A percentile compares a stretch with the other conserved stretches of the same genome.
These are phyloP conservation scores for Pleurotus ostreatus DNA, from an alignment of 768 basidiomycete genomes.

Conservation along the genomic window DNA sequence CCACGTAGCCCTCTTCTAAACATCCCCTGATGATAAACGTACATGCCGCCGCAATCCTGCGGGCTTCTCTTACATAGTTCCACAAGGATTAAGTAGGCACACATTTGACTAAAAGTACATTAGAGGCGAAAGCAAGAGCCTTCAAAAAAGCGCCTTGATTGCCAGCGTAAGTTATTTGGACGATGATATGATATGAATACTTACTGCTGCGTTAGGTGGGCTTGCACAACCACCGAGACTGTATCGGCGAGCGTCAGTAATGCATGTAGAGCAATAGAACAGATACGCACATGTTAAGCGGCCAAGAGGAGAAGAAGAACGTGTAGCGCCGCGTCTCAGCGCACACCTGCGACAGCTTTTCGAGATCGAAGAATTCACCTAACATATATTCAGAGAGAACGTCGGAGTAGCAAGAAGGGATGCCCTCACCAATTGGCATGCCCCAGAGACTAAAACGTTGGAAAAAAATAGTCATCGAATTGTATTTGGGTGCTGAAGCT, in stretches of 20 bases:
- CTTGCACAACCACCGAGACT: slow-evolving; percentile 68
- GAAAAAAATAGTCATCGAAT: neutral
- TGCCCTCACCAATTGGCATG: slow-evolving; percentile 59
- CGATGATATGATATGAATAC: slow-evolving; percentile 14
- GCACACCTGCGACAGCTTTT: slow-evolving; percentile 54
- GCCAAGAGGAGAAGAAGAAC: slow-evolving; percentile 78
- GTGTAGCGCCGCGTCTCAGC: slow-evolving; percentile 58
- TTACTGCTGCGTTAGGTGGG: slow-evolving; percentile 68
- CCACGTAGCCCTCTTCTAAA: too few species aligned
- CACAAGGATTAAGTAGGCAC: too few species aligned
- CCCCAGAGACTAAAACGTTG: slow-evolving; percentile 53
- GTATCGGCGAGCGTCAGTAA: neutral
- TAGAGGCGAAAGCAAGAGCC: too few species aligned
- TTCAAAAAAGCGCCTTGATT: too few species aligned
- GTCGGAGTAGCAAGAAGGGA: neutral
- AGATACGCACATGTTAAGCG: slow-evolving; percentile 58
- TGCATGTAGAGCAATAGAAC: neutral
- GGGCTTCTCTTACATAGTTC: too few species aligned
- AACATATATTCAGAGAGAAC: neutral
- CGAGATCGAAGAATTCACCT: slow-evolving; percentile 75
- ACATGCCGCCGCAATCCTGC: too few species aligned
- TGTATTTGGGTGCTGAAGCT: neutral
- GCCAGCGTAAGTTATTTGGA: too few species aligned
- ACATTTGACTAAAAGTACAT: too few species aligned
- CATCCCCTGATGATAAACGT: too few species aligned